Percentiles rank a stretch among this genome's conserved stretches.
These are phyloP conservation scores for Arthrobotrys iridis DNA, from an alignment of 2,329 filamentous ascomycete species.

Conservation along the genomic window DNA sequence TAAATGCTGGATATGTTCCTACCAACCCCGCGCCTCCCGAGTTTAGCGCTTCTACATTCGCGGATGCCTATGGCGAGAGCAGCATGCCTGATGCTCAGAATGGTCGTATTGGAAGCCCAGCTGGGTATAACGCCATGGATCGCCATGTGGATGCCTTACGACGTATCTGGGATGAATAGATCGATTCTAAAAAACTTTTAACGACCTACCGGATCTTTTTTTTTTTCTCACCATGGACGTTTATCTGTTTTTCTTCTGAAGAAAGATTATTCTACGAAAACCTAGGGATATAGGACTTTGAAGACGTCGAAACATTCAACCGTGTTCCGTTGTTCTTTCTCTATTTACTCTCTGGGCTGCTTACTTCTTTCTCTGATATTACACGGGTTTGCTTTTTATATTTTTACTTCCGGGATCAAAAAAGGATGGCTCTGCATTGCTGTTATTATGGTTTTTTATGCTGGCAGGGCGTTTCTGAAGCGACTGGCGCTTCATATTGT, in stretches of 20 bases:
- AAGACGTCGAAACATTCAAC: background rate
- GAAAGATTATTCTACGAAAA: no score
- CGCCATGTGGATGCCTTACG: background rate
- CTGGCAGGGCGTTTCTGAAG: background rate
- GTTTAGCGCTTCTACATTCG: background rate
- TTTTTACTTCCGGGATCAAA: background rate
- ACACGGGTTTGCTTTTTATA: background rate
- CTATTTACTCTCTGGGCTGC: background rate
- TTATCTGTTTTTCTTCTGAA: background rate
- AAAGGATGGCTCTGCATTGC: background rate
- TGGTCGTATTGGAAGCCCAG: background rate
- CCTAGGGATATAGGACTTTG: background rate
- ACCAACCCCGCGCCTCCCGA: conserved; percentile 7
- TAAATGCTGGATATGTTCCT: background rate
- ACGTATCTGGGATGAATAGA: conserved; percentile 9
- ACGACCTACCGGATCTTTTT: background rate
- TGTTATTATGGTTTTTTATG: background rate
- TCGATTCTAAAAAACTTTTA: no score
- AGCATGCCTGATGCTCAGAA: background rate
- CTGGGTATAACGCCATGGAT: background rate
- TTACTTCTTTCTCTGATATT: background rate
- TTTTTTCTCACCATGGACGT: background rate
- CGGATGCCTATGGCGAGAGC: background rate
- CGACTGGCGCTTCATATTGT: background rate
- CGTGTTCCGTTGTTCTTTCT: background rate